phyloP scores from a whole-genome alignment of 2,329 filamentous ascomycete species.

The Diplodia intermedia region DNA sequence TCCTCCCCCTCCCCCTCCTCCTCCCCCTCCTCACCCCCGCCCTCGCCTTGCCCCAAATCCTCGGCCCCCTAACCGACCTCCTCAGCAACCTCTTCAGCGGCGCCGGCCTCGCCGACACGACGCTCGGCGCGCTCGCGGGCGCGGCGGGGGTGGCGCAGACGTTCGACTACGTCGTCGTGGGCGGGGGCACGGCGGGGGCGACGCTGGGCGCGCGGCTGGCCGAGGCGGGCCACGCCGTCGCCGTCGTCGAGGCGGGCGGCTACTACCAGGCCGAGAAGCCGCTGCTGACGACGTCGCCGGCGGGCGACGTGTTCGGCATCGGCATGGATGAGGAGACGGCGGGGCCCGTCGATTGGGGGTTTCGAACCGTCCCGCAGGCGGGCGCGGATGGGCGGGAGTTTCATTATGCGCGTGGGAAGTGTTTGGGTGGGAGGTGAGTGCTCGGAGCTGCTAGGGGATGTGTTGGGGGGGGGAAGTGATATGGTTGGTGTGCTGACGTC shows the following conservation, averaged over 20 bases:
- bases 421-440: constrained; percentile 41
- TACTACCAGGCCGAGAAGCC: constrained; percentile 49
- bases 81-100: neutral
- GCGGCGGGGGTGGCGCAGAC: neutral
- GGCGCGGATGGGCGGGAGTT: constrained; percentile 35
- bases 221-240: constrained; percentile 37
- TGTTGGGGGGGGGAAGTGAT: too few relatives aligned
- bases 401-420: constrained; percentile 43
- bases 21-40: neutral
- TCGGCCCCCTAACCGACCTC: neutral
- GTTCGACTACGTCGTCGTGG: constrained; percentile 37
- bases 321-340: constrained; percentile 35
- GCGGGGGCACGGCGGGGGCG: constrained; percentile 40
- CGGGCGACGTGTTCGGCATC: constrained; percentile 37
- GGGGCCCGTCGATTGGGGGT: constrained; percentile 43
- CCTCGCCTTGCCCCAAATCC: neutral
- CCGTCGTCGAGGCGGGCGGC: constrained; percentile 41
- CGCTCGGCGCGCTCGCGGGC: constrained; percentile 10
- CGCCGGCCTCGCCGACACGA: neutral
- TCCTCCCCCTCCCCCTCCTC: neutral
- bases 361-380: constrained; percentile 41
- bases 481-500: neutral
- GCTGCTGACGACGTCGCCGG: constrained; percentile 36
- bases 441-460: too few relatives aligned
- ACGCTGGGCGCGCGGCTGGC: constrained; percentile 38